Percentiles rank a stretch among this genome's conserved stretches.
Evolutionary conservation across 2,329 filamentous ascomycete species (phyloP).

Genomic region (Pseudocercospora pini-densiflorae): DNA sequence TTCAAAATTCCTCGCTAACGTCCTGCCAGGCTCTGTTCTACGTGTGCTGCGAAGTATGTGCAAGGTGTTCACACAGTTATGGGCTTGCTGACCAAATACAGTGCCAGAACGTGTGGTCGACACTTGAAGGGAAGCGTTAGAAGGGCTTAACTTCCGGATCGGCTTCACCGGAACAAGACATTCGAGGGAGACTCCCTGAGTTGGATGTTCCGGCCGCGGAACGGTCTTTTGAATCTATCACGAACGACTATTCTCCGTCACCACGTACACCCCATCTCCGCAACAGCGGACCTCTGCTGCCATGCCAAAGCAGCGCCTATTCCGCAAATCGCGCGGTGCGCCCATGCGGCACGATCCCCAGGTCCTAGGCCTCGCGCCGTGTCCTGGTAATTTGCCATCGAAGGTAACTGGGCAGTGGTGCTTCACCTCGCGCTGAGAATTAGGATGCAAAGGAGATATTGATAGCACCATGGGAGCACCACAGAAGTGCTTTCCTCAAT

Average conservation of each 20-base stretch:
- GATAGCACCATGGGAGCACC: background rate
- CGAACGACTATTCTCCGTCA: background rate
- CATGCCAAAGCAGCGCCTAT: background rate
- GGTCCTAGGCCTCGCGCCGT: background rate
- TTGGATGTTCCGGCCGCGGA: background rate
- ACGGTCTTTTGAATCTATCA: background rate
- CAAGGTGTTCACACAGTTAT: background rate
- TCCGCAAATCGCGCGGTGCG: background rate
- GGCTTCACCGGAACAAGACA: background rate
- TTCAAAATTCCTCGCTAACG: constrained; percentile 8
- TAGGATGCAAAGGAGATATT: background rate
- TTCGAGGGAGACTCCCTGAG: background rate
- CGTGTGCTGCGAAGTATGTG: constrained; percentile 73
- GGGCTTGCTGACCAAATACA: background rate
- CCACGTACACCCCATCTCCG: background rate
- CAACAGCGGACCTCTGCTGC: background rate
- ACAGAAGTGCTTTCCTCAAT: background rate
- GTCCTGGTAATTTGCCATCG: background rate
- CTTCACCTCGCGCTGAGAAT: background rate
- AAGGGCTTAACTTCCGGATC: constrained; percentile 1
- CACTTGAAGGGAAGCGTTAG: constrained; percentile 23
- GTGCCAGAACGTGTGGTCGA: constrained; percentile 82
- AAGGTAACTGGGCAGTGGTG: background rate
- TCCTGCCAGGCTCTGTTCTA: constrained; percentile 54
- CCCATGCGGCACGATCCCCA: background rate